Evolutionary conservation across 192 early-diverging fungal species (phyloP).

Genomic region (Coemansia sp.): DNA sequence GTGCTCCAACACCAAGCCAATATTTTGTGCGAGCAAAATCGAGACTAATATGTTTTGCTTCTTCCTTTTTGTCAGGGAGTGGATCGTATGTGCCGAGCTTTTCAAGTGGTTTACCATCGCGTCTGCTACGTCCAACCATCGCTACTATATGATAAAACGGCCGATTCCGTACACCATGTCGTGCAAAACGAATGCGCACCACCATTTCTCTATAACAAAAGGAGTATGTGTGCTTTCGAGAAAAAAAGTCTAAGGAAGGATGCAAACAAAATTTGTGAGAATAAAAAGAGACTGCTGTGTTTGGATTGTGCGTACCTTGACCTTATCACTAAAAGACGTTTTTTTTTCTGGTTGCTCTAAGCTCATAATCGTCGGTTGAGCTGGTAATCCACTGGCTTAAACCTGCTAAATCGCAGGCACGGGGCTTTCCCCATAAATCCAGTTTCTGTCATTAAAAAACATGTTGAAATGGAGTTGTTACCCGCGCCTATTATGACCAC

Average conservation of each 20-base stretch:
- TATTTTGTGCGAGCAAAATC: slow-evolving; percentile 91
- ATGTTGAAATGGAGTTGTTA: not conserved
- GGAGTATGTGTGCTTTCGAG: too few species aligned
- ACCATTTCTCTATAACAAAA: slow-evolving; percentile 58
- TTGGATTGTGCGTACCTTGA: not conserved
- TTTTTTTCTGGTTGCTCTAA: not conserved
- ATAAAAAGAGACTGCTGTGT: not conserved
- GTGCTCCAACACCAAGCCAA: slow-evolving; percentile 96
- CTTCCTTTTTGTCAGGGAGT: slow-evolving; percentile 65
- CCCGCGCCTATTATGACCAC: not conserved
- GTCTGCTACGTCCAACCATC: slow-evolving; percentile 72
- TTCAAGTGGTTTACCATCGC: slow-evolving; percentile 89
- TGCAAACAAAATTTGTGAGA: not conserved
- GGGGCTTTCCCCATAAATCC: not conserved
- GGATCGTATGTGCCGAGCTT: slow-evolving; percentile 90
- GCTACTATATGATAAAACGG: slow-evolving; percentile 96
- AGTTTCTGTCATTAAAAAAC: not conserved
- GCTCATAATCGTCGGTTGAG: not conserved
- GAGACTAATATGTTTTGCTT: slow-evolving; percentile 81
- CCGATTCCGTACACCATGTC: slow-evolving; percentile 83
- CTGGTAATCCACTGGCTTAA: not conserved
- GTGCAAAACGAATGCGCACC: slow-evolving; percentile 84
- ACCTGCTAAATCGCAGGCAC: too few species aligned
- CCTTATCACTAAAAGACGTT: not conserved
- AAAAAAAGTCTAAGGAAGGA: not conserved